Conservation (phyloP, 139 green algal genomes). For the Trebouxia sp. region DNA sequence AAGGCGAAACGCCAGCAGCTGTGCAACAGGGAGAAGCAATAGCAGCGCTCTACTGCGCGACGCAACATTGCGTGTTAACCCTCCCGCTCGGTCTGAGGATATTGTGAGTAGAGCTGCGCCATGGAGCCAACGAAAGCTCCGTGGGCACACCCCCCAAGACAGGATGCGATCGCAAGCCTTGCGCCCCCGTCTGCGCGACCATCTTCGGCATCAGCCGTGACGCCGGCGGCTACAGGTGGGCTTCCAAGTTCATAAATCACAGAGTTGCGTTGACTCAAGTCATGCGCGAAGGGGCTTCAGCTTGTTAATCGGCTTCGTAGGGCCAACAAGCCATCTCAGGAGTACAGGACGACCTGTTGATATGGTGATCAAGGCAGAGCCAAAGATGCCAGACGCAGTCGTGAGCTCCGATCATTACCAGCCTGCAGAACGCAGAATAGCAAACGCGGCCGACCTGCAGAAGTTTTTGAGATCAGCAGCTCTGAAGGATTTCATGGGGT, state of each 20-base stretch:
- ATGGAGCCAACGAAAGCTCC: constrained; percentile 30
- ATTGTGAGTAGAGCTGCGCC: too few relatives aligned
- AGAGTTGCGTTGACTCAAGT: too few relatives aligned
- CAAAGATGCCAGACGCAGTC: not conserved
- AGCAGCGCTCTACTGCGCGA: too few relatives aligned
- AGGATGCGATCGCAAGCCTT: not conserved
- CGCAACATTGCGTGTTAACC: too few relatives aligned
- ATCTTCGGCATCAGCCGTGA: not conserved
- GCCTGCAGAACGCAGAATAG: constrained; percentile 1
- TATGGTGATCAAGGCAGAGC: not conserved
- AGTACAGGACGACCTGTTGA: not conserved
- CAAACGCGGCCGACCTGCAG: not conserved
- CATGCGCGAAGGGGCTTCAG: too few relatives aligned
- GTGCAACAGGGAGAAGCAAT: too few relatives aligned
- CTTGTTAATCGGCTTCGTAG: too few relatives aligned
- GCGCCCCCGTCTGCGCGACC: not conserved
- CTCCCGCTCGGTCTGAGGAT: too few relatives aligned
- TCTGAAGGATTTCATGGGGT: constrained; percentile 73
- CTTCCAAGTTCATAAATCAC: too few relatives aligned
- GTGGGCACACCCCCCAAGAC: not conserved
- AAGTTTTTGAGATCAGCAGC: constrained; percentile 31
- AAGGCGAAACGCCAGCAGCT: too few relatives aligned
- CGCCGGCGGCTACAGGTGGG: not conserved
- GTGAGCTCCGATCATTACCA: not conserved
- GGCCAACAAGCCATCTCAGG: not conserved